Evolutionary conservation across 768 basidiomycete species (phyloP).

Genomic region (Cystobasidium ongulense): DNA sequence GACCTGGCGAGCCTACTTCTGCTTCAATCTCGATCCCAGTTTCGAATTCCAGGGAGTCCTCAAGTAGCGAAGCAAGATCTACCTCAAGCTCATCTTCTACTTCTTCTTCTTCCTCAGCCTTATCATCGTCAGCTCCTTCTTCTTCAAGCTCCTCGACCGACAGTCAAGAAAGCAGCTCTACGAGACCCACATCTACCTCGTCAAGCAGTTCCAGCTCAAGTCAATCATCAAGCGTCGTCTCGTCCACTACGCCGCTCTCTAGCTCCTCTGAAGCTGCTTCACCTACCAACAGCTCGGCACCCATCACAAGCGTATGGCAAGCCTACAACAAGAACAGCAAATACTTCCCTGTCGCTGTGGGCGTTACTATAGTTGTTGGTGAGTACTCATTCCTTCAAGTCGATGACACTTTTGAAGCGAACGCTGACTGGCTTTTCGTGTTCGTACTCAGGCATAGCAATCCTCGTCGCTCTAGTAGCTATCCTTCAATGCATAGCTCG

Average conservation of each 20-base stretch:
- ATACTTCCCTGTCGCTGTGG: slow-evolving; percentile 22
- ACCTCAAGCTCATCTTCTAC: not conserved
- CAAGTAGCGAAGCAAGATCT: not conserved
- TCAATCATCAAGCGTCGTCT: not conserved
- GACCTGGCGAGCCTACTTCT: not conserved
- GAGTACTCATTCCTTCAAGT: not conserved
- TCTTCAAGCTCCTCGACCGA: not conserved
- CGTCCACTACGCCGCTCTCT: not conserved
- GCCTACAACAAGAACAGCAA: slow-evolving; percentile 23
- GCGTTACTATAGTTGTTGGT: slow-evolving; percentile 16
- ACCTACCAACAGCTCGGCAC: not conserved
- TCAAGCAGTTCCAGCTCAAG: not conserved
- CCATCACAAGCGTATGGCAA: slow-evolving; percentile 2
- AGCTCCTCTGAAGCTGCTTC: not conserved
- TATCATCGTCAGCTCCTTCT: slow-evolving; percentile 15
- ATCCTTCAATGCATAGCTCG: slow-evolving; percentile 21
- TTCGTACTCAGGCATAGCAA: not conserved
- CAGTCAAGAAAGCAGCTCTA: not conserved
- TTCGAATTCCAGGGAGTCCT: not conserved
- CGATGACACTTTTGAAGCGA: not conserved
- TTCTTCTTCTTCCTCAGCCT: not conserved
- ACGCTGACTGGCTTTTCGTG: not conserved
- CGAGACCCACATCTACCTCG: not conserved
- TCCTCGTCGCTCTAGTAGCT: slow-evolving; percentile 15
- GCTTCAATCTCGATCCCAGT: not conserved